Percentiles rank a stretch among this genome's conserved stretches.
Conservation (phyloP, 441 rosid species). For the Gossypium davidsonii region DNA sequence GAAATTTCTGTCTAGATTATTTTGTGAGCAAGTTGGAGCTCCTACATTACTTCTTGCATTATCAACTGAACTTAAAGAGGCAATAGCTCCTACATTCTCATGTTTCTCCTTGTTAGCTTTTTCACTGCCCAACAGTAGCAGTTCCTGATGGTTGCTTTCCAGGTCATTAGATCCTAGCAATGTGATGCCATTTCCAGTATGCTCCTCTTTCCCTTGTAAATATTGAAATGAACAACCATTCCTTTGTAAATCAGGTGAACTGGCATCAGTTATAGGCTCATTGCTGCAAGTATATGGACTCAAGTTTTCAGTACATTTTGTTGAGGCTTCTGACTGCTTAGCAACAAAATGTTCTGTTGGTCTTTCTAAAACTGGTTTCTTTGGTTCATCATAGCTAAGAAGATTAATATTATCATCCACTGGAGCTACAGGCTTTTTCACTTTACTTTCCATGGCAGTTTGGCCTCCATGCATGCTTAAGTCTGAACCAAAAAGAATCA, state of each 20-base stretch:
- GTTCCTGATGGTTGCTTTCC: constrained; percentile 18
- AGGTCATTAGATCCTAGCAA: constrained; percentile 23
- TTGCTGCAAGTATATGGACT: constrained; percentile 20
- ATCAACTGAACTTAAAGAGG: constrained; percentile 31
- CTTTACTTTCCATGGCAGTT: constrained; percentile 21
- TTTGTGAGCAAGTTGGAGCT: constrained; percentile 55
- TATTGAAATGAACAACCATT: constrained; percentile 23
- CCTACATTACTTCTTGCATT: constrained; percentile 35
- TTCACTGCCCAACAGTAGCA: constrained; percentile 23
- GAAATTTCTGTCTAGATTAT: constrained; percentile 57
- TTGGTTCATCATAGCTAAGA: constrained; percentile 69
- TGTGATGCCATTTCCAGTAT: constrained; percentile 26
- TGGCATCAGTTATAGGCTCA: constrained; percentile 30
- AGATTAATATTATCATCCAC: constrained; percentile 45
- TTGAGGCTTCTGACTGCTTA: constrained; percentile 29
- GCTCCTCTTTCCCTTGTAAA: constrained; percentile 27
- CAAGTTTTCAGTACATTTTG: constrained; percentile 23
- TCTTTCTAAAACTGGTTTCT: constrained; percentile 35
- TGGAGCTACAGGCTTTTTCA: constrained; percentile 29
- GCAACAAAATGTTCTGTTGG: constrained; percentile 26
- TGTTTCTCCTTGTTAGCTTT: constrained; percentile 36
- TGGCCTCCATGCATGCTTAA: constrained; percentile 21
- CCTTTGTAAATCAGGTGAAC: constrained; percentile 21
- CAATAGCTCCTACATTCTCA: constrained; percentile 39
- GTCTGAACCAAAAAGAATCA: constrained; percentile 20